Evolutionary conservation across 805 yeast genomes (phyloP).

Genomic region (Maudiozyma bulderi): DNA sequence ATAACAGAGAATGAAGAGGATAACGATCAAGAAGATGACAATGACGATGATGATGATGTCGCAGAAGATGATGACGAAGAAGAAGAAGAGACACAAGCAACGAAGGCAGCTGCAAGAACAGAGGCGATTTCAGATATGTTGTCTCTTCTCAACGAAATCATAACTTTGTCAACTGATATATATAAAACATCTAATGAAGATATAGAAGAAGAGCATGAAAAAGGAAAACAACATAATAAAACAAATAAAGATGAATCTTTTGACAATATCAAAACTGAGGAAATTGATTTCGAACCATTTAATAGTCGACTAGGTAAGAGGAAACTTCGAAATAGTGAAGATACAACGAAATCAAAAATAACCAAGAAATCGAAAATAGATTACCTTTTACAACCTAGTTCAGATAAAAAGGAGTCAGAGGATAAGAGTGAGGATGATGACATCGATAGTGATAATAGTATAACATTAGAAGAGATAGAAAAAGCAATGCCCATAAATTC

Average conservation of each 20-base stretch:
- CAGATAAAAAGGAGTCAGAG: not conserved
- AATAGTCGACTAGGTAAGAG: not conserved
- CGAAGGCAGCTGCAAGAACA: not conserved
- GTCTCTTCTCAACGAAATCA: not conserved
- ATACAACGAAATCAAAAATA: not conserved
- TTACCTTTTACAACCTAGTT: not conserved
- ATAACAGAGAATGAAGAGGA: not conserved
- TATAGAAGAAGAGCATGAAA: not conserved
- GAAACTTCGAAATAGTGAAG: not conserved
- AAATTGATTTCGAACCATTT: not conserved
- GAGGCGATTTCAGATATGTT: not conserved
- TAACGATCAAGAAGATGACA: not conserved
- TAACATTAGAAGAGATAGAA: slow-evolving; percentile 4
- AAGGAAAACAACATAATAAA: not conserved
- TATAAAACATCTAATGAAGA: not conserved
- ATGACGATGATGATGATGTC: not conserved
- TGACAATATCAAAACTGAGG: no score
- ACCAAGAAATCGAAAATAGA: not conserved
- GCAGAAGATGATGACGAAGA: not conserved
- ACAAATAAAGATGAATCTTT: no score
- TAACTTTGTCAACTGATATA: not conserved
- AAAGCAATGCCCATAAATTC: slow-evolving; percentile 1
- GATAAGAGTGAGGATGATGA: not conserved
- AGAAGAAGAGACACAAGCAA: not conserved
- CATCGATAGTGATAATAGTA: not conserved